Evolutionary conservation across 805 yeast genomes (phyloP).

Genomic region (Candida nonsorbophila): DNA sequence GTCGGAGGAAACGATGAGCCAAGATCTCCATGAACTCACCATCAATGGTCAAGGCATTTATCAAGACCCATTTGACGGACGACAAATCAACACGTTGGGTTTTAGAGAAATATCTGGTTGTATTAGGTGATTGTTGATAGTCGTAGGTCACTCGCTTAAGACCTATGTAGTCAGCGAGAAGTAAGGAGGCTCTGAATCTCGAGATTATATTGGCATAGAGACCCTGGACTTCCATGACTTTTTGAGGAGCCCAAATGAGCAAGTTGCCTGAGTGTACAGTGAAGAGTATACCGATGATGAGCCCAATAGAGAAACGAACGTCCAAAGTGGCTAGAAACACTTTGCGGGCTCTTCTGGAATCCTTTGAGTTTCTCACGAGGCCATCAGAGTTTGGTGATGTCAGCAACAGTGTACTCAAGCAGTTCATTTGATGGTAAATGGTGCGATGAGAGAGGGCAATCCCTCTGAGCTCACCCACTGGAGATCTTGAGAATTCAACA

Average conservation of each 20-base stretch:
- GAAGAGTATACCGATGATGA: constrained; percentile 74
- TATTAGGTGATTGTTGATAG: constrained; percentile 83
- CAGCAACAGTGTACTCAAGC: constrained; percentile 62
- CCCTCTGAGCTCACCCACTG: constrained; percentile 88
- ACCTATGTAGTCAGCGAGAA: constrained; percentile 83
- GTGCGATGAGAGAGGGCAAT: constrained; percentile 90
- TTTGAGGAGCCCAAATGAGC: constrained; percentile 72
- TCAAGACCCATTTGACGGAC: constrained; percentile 81
- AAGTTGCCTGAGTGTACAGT: constrained; percentile 83
- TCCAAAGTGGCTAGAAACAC: constrained; percentile 47
- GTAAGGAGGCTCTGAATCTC: constrained; percentile 60
- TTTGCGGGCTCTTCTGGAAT: constrained; percentile 38
- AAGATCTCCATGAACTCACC: constrained; percentile 88
- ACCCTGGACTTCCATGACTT: constrained; percentile 75
- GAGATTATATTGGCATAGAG: constrained; percentile 78
- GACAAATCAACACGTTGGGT: constrained; percentile 72
- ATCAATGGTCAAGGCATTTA: constrained; percentile 84
- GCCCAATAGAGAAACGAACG: constrained; percentile 63
- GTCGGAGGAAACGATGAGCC: constrained; percentile 84
- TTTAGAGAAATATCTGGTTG: constrained; percentile 75
- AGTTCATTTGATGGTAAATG: constrained; percentile 80
- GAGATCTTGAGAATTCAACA: constrained; percentile 86
- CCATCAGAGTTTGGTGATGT: constrained; percentile 60
- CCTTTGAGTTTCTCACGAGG: constrained; percentile 35
- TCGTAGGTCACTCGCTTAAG: constrained; percentile 88